These are phyloP conservation scores for Naganishia cerealis DNA, from an alignment of 1,284 basidiomycete species.

Conservation along the genomic window DNA sequence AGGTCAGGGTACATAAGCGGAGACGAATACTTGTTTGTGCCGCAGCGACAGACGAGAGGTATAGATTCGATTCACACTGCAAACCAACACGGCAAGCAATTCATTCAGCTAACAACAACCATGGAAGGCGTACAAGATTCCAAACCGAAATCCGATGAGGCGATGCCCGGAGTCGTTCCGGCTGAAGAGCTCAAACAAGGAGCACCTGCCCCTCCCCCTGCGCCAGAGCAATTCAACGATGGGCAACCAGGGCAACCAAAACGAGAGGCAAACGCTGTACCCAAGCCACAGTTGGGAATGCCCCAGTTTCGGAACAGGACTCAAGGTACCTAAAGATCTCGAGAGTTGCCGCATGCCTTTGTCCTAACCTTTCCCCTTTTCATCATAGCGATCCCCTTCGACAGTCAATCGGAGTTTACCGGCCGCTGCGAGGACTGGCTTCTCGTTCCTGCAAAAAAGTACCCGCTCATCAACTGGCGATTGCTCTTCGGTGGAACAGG, in stretches of 20 bases:
- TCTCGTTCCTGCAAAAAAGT: conserved; percentile 29
- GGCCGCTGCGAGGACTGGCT: conserved; percentile 31
- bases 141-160: conserved; percentile 2
- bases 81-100: neutral
- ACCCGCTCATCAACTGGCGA: conserved; percentile 35
- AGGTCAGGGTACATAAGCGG: conserved; percentile 27
- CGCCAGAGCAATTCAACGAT: neutral
- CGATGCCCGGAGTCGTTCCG: neutral
- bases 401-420: conserved; percentile 30
- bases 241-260: neutral
- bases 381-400: conserved; percentile 7
- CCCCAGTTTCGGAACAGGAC: neutral
- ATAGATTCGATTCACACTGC: neutral
- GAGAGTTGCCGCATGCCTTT: neutral
- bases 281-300: conserved; percentile 8
- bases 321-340: neutral
- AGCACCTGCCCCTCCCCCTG: neutral
- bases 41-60: neutral
- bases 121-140: neutral
- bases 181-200: neutral
- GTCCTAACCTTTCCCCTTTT: neutral
- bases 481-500: conserved; percentile 25
- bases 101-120: neutral
- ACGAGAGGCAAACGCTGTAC: conserved; percentile 5
- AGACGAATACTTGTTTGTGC: neutral